Base-by-base conservation (phyloP, 306 rosid genomes). In the Prunus campanulata region DNA sequence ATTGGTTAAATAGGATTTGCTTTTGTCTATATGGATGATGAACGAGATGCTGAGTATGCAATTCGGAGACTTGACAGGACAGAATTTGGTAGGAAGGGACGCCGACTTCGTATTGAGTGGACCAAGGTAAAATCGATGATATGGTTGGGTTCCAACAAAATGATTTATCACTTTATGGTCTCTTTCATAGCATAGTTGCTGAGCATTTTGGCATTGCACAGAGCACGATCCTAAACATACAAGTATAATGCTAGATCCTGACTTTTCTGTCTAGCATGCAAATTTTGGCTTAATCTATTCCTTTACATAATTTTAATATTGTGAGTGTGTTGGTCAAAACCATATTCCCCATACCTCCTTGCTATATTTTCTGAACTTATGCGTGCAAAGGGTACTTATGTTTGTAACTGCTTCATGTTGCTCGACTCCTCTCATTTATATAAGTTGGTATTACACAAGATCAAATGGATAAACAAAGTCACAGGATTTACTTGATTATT, bases 101-200 rank as follows among this genome's bases (percentile, higher is more conserved):
- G 97, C 29, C 88, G 86, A 32, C 86, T 91, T 80, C 97, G 93
- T 63, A 93, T 91, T 18, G 97, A 91, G 82, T 89, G 97, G 97
- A 86, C 95, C 32, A 91, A 89, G 88, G 97, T 91, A 85, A 30
- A 39, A 46, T 27, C 46, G 29, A 52, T 66, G 15, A 56, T 22
- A 15, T 72, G 12, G 22, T 72, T 56, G 57, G 68, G 20, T 48
- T 61, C 10, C 19, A 18, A 4, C 42, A 44, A 8, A 46, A 27
- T 47, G 1, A 61, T 61, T 74, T 60, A 44, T 27, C 48, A 18
- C 2, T 27, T 47, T 74, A 47, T 25, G 15, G 13, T 61, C 3
- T 18, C 30, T 47, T 61, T 18, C 66, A 47, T 74, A 6, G 47
- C 60, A 11, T 47, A 46, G 7, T 39, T 57, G 2, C 9, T 3